phyloP scores from a whole-genome alignment of 2,329 filamentous ascomycete genomes.

The Coniosporium tulheliwenetii region DNA sequence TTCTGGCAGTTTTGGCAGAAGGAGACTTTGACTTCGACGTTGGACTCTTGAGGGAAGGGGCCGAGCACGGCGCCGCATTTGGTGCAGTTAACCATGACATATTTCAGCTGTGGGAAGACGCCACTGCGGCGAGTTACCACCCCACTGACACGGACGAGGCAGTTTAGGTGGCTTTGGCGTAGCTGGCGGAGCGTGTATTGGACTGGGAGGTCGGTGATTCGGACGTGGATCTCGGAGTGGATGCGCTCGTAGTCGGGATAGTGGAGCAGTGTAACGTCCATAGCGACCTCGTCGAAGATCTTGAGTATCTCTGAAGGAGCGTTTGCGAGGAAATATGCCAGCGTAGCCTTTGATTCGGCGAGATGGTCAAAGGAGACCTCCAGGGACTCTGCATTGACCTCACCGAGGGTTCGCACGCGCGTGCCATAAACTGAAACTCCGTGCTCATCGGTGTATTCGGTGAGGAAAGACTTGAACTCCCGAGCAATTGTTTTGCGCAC shows the following conservation, averaged over 20 bases:
- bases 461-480: constrained; percentile 95
- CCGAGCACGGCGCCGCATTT: constrained; percentile 88
- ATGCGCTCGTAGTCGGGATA: constrained; percentile 97
- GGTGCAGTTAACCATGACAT: constrained; percentile 92
- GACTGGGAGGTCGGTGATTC: constrained; percentile 86
- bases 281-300: constrained; percentile 90
- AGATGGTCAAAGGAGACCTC: constrained; percentile 95
- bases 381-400: constrained; percentile 88
- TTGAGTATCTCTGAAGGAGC: constrained; percentile 90
- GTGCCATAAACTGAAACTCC: constrained; percentile 90
- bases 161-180: constrained; percentile 90
- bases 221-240: constrained; percentile 93
- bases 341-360: constrained; percentile 74
- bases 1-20: constrained; percentile 97
- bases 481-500: constrained; percentile 88
- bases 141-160: constrained; percentile 81
- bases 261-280: constrained; percentile 89
- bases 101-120: constrained; percentile 95
- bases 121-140: constrained; percentile 89
- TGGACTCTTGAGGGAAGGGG: constrained; percentile 94
- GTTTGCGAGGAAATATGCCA: constrained; percentile 93
- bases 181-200: constrained; percentile 91
- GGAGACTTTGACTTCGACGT: constrained; percentile 86
- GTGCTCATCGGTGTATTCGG: constrained; percentile 81
- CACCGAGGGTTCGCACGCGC: constrained; percentile 86